Evolutionary conservation across 345 rosid species (phyloP), one percentile per base, ranked within the genome.

Genomic region (Alliaria petiolata): DNA sequence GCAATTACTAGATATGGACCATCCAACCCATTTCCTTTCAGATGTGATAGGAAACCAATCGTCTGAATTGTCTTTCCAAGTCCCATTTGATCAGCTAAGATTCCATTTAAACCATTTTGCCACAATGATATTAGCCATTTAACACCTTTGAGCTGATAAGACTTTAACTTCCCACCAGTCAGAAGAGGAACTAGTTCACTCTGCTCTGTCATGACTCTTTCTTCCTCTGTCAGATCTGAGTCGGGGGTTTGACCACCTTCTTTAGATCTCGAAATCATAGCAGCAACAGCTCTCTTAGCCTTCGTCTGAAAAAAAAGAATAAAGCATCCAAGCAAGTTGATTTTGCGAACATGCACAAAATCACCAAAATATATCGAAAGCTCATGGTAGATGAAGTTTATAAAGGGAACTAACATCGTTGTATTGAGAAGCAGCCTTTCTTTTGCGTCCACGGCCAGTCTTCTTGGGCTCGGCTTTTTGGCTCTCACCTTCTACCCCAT

Each of bases 31-130:
- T 89, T 89, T 63, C 90, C 95, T 76, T 85, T 95, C 17, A 95
- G 71, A 78, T 95, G 99, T 44, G 98, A 83, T 36, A 95, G 86
- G 68, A 95, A 95, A 53, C 91, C 91, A 67, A 95, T 91, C 16
- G 96, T 89, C 76, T 95, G 99, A 78, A 95, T 91, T 1, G 99
- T 91, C 86, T 95, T 95, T 72, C 99, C 99, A 14, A 91, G 91
- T 14, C 99, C 99, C 99, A 95, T 95, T 82, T 95, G 99, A 83
- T 95, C 99, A 19, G 99, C 99, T 70, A 95, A 87, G 71, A 95
- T 95, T 36, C 99, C 99, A 81, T 91, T 91, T 62, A 95, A 80
- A 25, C 99, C 99, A 79, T 95, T 95, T 69, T 87, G 90, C 98
- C 98, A 95, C 49, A 95, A 69, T 15, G 99, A 95, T 62, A 95